Evolutionary conservation across 2,329 filamentous ascomycete species (phyloP).

Genomic region (Aureobasidium namibiae): DNA sequence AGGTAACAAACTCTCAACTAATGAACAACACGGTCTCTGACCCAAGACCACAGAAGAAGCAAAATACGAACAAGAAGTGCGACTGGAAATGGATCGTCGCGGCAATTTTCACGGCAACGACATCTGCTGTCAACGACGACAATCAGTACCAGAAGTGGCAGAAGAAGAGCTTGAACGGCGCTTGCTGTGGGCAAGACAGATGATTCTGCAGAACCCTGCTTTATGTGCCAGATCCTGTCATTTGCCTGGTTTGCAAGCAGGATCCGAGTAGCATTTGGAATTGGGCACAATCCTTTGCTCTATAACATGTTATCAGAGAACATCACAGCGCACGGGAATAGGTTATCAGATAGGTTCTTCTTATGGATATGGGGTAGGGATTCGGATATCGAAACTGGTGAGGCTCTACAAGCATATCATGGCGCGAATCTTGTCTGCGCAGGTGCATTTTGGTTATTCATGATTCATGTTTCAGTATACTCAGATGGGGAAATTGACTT

Average conservation of each 20-base stretch:
- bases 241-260: neutral
- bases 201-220: neutral
- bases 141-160: neutral
- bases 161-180: conserved; percentile 5
- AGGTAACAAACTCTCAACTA: neutral
- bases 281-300: no score
- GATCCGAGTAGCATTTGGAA: neutral
- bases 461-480: neutral
- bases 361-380: no score
- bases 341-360: no score
- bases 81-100: neutral
- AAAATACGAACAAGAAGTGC: neutral
- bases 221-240: conserved; percentile 2
- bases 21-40: neutral
- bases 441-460: neutral
- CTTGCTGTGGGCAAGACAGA: neutral
- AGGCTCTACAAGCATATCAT: neutral
- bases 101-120: neutral
- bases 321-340: no score
- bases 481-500: neutral
- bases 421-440: neutral
- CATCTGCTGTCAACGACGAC: neutral
- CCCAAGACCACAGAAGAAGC: neutral
- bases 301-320: no score
- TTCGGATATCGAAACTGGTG: neutral